phyloP scores from a whole-genome alignment of 768 basidiomycete genomes.

The Collybia nuda region DNA sequence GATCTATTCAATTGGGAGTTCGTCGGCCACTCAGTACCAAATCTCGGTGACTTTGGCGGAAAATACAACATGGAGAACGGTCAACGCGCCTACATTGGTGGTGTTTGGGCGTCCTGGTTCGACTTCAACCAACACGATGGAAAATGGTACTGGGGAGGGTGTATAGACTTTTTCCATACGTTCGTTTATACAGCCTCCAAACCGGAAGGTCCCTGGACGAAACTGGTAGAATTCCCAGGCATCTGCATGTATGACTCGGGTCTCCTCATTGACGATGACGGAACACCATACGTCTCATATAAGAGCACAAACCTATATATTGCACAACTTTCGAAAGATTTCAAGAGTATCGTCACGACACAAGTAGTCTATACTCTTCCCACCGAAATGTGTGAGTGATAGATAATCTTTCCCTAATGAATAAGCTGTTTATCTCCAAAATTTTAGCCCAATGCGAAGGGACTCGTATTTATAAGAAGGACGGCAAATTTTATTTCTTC shows the following conservation, averaged over 20 bases:
- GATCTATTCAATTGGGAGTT: constrained; percentile 19
- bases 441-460: constrained; percentile 5
- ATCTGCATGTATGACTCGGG: constrained; percentile 16
- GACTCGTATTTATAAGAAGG: constrained; percentile 14
- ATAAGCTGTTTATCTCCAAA: not conserved
- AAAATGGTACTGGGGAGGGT: constrained; percentile 17
- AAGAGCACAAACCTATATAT: constrained; percentile 9
- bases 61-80: constrained; percentile 14
- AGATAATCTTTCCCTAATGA: too few species aligned
- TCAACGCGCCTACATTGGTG: constrained; percentile 13
- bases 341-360: constrained; percentile 5
- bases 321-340: constrained; percentile 12
- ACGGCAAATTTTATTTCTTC: constrained; percentile 17
- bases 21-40: constrained; percentile 15
- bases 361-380: constrained; percentile 8
- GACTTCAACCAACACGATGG: constrained; percentile 10
- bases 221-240: constrained; percentile 8
- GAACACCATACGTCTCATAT: constrained; percentile 17
- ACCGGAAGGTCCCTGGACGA: constrained; percentile 13
- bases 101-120: constrained; percentile 17
- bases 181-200: constrained; percentile 12
- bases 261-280: constrained; percentile 15
- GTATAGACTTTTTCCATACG: constrained; percentile 14
- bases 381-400: too few species aligned
- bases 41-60: constrained; percentile 8